phyloP scores from a whole-genome alignment of 2,329 filamentous ascomycete genomes.

The Chrysoporthe puriensis region DNA sequence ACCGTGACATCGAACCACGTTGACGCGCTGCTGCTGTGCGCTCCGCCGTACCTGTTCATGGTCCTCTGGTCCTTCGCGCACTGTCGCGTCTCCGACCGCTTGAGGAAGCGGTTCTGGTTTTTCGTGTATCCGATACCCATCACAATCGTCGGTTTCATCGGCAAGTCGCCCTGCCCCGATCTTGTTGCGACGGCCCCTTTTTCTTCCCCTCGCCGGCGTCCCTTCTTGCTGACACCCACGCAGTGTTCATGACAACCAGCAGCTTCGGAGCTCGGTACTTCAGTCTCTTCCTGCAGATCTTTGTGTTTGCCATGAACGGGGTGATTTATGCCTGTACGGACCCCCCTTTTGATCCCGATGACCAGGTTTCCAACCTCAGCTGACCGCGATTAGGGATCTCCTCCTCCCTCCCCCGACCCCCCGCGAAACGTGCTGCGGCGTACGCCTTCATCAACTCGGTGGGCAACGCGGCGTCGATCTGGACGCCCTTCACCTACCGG shows the following conservation, averaged over 20 bases:
- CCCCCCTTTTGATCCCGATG: background rate
- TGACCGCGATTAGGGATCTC: slow-evolving; percentile 48
- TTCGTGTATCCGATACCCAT: slow-evolving; percentile 34
- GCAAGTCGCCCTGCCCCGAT: background rate
- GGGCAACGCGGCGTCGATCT: slow-evolving; percentile 57
- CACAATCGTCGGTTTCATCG: slow-evolving; percentile 34
- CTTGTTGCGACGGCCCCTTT: background rate
- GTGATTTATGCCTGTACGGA: slow-evolving; percentile 40
- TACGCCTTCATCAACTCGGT: slow-evolving; percentile 59
- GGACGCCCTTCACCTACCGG: slow-evolving; percentile 53
- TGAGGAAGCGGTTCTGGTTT: slow-evolving; percentile 46
- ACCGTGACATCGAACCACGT: slow-evolving; percentile 33
- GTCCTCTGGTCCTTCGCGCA: slow-evolving; percentile 37
- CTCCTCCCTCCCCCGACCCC: slow-evolving; percentile 53
- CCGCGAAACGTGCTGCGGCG: slow-evolving; percentile 58
- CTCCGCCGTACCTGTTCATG: slow-evolving; percentile 37
- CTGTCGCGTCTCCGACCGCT: slow-evolving; percentile 43
- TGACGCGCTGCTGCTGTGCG: slow-evolving; percentile 36
- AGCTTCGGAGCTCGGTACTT: slow-evolving; percentile 58
- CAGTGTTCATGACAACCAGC: slow-evolving; percentile 57
- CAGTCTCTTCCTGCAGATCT: slow-evolving; percentile 58
- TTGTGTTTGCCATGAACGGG: slow-evolving; percentile 59
- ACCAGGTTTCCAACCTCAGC: background rate
- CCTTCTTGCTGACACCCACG: slow-evolving; percentile 35
- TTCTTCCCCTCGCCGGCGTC: background rate